Conservation (phyloP, 2,329 filamentous ascomycete genomes). For the Xylaria sp. region DNA sequence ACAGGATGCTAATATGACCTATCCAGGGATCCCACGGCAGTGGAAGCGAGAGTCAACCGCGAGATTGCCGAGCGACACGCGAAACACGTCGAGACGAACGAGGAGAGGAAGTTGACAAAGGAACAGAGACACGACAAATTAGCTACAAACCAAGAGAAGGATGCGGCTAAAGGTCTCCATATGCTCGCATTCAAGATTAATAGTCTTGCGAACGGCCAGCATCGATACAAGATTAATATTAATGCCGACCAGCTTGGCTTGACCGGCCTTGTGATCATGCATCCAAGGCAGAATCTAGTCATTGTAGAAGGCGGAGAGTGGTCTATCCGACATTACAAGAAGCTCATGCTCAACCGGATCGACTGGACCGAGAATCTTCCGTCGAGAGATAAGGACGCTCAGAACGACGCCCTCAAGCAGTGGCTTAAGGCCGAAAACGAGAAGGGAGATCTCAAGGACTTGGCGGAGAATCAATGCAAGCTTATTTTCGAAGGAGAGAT, state of each 20-base stretch:
- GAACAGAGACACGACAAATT: constrained; percentile 87
- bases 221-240: constrained; percentile 88
- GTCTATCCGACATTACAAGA: constrained; percentile 83
- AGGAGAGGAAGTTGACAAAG: constrained; percentile 84
- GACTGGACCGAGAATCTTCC: constrained; percentile 91
- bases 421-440: constrained; percentile 84
- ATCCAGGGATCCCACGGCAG: constrained; percentile 78
- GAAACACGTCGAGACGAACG: constrained; percentile 77
- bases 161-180: constrained; percentile 83
- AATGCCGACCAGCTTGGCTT: constrained; percentile 89
- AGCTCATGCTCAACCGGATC: constrained; percentile 90
- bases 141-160: constrained; percentile 78
- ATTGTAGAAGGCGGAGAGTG: constrained; percentile 90
- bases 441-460: constrained; percentile 75
- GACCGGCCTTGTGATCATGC: constrained; percentile 88
- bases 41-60: constrained; percentile 89
- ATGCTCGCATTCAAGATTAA: constrained; percentile 88
- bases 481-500: constrained; percentile 91
- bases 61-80: constrained; percentile 87
- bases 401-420: constrained; percentile 60
- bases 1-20: background rate
- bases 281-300: constrained; percentile 85
- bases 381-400: constrained; percentile 63
- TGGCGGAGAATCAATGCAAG: constrained; percentile 78
- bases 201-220: constrained; percentile 87